phyloP scores from a whole-genome alignment of 192 early-diverging fungal species.

The Umbelopsis sp. region DNA sequence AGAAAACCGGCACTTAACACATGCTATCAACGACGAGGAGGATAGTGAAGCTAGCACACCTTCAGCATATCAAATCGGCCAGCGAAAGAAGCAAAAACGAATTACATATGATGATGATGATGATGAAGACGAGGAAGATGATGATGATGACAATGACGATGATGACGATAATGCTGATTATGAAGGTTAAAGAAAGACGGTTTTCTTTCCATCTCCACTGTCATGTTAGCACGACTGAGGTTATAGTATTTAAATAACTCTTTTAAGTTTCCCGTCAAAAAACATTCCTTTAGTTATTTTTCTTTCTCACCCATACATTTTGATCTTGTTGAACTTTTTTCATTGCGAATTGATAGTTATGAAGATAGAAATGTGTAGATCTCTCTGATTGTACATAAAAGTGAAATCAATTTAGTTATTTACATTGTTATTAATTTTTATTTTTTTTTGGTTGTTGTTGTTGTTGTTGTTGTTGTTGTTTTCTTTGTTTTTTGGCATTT shows the following conservation, averaged over 20 bases:
- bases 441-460: not conserved
- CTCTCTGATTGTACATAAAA: conserved; percentile 18
- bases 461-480: not conserved
- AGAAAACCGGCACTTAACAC: conserved; percentile 36
- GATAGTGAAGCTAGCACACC: conserved; percentile 1
- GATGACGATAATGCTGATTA: conserved; percentile 7
- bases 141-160: conserved; percentile 11
- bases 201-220: too few relatives aligned
- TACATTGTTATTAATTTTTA: not conserved
- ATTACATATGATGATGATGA: conserved; percentile 35
- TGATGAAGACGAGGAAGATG: conserved; percentile 38
- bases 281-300: not conserved
- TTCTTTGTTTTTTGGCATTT: not conserved
- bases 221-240: too few relatives aligned
- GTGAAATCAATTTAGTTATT: conserved; percentile 9
- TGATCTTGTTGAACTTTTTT: not conserved
- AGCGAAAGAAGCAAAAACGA: conserved; percentile 28
- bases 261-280: not conserved
- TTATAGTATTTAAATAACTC: too few relatives aligned
- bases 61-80: conserved; percentile 12
- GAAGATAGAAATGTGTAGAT: conserved; percentile 15
- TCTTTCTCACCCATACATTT: not conserved
- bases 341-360: not conserved
- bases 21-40: not conserved
- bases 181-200: not conserved